A percentile compares a stretch with the other conserved stretches of the same genome.
Conservation (phyloP, 805 yeast species). For the Sugiyamaella mastotermitis region DNA sequence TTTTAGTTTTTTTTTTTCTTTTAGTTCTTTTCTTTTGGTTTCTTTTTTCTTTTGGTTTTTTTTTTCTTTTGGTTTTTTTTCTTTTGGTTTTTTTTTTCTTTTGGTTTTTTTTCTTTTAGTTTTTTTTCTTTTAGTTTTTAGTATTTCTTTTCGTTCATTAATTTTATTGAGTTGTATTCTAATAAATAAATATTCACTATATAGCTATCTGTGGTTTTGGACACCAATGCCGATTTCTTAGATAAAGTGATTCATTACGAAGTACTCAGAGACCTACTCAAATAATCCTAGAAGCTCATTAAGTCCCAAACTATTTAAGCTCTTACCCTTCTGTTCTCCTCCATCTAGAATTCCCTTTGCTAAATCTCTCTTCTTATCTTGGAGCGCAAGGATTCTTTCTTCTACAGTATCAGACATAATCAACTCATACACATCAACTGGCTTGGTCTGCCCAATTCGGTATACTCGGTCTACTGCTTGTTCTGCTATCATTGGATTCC, state of each 20-base stretch:
- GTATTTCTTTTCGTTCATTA: too few species aligned
- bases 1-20: background rate
- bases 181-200: too few species aligned
- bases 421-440: slow-evolving; percentile 42
- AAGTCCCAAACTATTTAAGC: too few species aligned
- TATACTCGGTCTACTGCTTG: slow-evolving; percentile 50
- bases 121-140: too few species aligned
- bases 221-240: too few species aligned
- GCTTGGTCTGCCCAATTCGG: slow-evolving; percentile 40
- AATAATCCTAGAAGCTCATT: too few species aligned
- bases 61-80: background rate
- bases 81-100: background rate
- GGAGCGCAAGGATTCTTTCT: slow-evolving; percentile 32
- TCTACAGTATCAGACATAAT: slow-evolving; percentile 37
- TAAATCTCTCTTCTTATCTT: slow-evolving; percentile 32
- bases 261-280: too few species aligned
- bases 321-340: too few species aligned
- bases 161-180: too few species aligned
- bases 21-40: background rate
- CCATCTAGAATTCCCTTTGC: slow-evolving; percentile 30
- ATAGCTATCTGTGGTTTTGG: too few species aligned
- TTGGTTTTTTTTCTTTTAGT: background rate
- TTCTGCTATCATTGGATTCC: slow-evolving; percentile 46
- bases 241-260: too few species aligned
- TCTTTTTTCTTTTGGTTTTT: background rate